Conservation (phyloP, 306 rosid genomes). For the Hippophae gyantsensis region DNA sequence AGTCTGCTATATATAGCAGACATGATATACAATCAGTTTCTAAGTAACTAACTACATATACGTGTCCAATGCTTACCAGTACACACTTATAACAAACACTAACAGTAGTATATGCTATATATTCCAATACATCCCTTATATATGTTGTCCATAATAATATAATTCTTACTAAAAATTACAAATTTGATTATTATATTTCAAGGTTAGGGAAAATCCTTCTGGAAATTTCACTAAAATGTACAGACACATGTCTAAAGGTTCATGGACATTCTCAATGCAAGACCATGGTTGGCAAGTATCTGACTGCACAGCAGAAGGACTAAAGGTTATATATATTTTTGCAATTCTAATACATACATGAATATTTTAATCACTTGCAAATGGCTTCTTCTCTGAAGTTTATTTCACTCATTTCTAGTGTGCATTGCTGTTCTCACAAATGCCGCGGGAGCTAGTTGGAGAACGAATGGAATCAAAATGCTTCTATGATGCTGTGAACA, state of each 20-base stretch:
- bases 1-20: too few relatives aligned
- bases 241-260: constrained; percentile 45
- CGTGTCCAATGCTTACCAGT: too few relatives aligned
- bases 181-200: neutral
- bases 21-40: too few relatives aligned
- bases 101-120: too few relatives aligned
- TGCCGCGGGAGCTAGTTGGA: constrained; percentile 16
- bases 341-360: neutral
- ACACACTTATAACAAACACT: too few relatives aligned
- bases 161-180: too few relatives aligned
- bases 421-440: constrained; percentile 44
- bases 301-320: constrained; percentile 59
- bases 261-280: constrained; percentile 45
- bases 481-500: constrained; percentile 28
- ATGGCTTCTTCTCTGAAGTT: neutral
- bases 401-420: neutral
- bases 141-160: too few relatives aligned
- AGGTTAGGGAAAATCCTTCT: constrained; percentile 41
- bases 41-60: too few relatives aligned
- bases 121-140: too few relatives aligned
- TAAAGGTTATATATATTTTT: constrained; percentile 27
- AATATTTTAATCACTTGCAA: too few relatives aligned
- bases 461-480: neutral
- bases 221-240: constrained; percentile 38
- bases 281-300: constrained; percentile 61